Evolutionary conservation across 2,329 filamentous ascomycete genomes (phyloP), one percentile per base, ranked within the genome.

Genomic region (Amylocarpus encephaloides): DNA sequence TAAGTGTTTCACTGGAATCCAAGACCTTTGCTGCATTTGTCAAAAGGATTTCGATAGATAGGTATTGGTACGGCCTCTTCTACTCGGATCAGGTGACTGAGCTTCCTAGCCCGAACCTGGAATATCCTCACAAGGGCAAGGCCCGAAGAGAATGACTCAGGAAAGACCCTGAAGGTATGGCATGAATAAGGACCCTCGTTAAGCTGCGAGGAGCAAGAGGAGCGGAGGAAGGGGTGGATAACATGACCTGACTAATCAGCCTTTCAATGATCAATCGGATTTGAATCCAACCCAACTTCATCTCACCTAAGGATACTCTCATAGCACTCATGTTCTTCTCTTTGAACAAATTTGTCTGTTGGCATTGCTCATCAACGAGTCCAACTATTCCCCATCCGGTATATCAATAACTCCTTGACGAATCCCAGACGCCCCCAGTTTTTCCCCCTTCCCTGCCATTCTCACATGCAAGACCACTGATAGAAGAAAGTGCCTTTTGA

Each of bases 281-380:
- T 40, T 18, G 10, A 16, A 16, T 11, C 10, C 18, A 40, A 40
- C 11, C 13, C 38, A 19, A 40, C 33, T 13, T 30, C 43, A 36
- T 26, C 13, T 11, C 34, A 12, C n/a, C 19, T n/a, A 35, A 26
- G 18, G n/a, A 44, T n/a, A 12, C 6, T 1, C 4, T 26, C 22
- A 26, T 38, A 35, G 34, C 19, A 39, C 13, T 46, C 19, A 34
- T 46, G 18, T 46, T n/a, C 16, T 29, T 46, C 34, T 22, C 10
- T 22, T 33, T 15, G 43, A 34, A 40, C 33, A 36, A 41, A 46
- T 18, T 50, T 43, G 34, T 45, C 42, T 46, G 46, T 29, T n/a
- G 41, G 12, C 33, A 40, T 26, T 19, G 29, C 22, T n/a, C 3
- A 41, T 6, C 26, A 16, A 16, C 15, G 22, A 34, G 39, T 43